These are phyloP conservation scores for Claviceps sp. DNA, from an alignment of 2,329 filamentous ascomycete genomes.

Conservation along the genomic window DNA sequence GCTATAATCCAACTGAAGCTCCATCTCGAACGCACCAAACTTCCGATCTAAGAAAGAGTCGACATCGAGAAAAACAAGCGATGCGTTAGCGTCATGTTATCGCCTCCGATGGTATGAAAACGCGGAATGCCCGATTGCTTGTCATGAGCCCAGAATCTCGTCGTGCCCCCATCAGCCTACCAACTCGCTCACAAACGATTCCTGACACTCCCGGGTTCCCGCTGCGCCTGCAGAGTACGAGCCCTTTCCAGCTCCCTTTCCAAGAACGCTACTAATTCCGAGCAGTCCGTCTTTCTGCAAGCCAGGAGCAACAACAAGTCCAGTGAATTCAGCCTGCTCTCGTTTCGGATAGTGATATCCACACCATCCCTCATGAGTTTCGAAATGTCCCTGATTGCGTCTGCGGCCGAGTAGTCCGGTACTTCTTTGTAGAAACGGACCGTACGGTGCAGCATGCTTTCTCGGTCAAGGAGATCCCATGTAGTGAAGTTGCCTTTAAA, in stretches of 20 bases:
- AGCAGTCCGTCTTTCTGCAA: neutral
- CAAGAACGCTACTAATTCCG: neutral
- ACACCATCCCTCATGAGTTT: neutral
- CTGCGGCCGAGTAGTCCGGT: neutral
- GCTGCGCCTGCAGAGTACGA: no score
- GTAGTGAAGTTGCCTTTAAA: neutral
- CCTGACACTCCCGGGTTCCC: no score
- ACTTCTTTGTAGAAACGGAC: neutral
- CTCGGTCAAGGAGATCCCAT: neutral
- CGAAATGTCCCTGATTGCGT: neutral
- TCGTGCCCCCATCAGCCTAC: no score
- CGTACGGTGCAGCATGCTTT: neutral
- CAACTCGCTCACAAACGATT: no score
- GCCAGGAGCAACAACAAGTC: neutral
- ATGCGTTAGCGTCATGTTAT: no score
- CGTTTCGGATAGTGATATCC: neutral
- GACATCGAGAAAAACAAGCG: no score
- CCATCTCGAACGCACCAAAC: no score
- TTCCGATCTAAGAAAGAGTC: no score
- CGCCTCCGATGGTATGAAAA: no score
- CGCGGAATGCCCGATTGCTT: no score
- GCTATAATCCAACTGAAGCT: no score
- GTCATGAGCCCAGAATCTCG: no score
- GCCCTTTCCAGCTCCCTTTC: neutral
- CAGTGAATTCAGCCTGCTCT: neutral